Conservation (phyloP, 1,139 yeast species). For the Blastobotrys arbuscula region DNA sequence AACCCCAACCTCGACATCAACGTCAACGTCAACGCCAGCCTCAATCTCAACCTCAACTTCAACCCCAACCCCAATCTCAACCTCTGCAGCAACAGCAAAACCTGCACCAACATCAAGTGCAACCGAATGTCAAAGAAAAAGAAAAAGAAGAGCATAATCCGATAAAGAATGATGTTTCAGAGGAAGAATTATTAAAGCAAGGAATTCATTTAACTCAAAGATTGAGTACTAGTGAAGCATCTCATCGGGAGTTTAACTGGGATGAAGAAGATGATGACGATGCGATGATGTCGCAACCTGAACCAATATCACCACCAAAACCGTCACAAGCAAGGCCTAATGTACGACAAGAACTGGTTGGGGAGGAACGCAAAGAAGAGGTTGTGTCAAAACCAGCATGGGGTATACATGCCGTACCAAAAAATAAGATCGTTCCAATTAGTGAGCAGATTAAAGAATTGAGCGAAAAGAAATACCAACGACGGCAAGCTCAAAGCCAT, state of each 20-base stretch:
- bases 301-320: background rate
- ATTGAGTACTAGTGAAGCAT: constrained; percentile 24
- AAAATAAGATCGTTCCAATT: constrained; percentile 25
- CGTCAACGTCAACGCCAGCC: no score
- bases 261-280: constrained; percentile 40
- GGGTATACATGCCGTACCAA: constrained; percentile 17
- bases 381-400: constrained; percentile 11
- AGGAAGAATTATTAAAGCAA: constrained; percentile 34
- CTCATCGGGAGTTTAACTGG: constrained; percentile 34
- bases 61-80: constrained; percentile 6
- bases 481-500: constrained; percentile 6
- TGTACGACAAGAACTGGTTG: constrained; percentile 6
- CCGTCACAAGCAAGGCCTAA: background rate
- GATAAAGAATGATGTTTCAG: constrained; percentile 20
- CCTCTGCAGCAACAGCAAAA: background rate
- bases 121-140: background rate
- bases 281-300: constrained; percentile 10
- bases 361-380: background rate
- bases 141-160: constrained; percentile 2
- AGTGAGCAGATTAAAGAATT: constrained; percentile 28
- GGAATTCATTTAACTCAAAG: constrained; percentile 36
- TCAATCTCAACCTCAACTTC: constrained; percentile 2
- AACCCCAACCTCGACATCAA: background rate
- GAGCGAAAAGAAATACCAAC: constrained; percentile 16
- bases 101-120: background rate